A percentile compares a stretch with the other conserved stretches of the same genome.
phyloP scores from a whole-genome alignment of 768 basidiomycete genomes.

The Leccinum ochraceum region DNA sequence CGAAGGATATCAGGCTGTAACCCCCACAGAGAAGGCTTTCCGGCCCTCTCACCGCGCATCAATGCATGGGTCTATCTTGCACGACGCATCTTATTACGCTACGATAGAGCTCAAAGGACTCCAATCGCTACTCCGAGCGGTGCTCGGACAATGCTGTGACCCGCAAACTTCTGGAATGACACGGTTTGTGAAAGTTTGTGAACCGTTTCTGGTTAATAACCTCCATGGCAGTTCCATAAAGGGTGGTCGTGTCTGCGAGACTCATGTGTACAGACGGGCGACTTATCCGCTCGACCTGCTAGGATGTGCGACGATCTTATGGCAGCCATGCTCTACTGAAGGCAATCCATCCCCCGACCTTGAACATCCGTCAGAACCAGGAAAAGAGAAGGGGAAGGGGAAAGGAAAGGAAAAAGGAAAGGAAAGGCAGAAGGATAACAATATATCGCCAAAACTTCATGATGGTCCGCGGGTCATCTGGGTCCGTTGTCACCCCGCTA shows the following conservation, averaged over 20 bases:
- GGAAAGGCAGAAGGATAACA: constrained; percentile 32
- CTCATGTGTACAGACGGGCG: constrained; percentile 61
- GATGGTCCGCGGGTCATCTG: constrained; percentile 54
- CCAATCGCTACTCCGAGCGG: constrained; percentile 49
- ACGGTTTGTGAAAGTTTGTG: constrained; percentile 42
- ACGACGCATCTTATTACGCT: constrained; percentile 87
- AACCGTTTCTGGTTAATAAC: constrained; percentile 3
- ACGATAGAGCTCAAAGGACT: constrained; percentile 73
- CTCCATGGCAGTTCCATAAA: constrained; percentile 50
- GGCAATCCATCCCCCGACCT: background rate
- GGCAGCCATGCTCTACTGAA: constrained; percentile 48
- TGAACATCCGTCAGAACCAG: constrained; percentile 9
- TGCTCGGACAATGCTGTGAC: constrained; percentile 62
- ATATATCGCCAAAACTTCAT: constrained; percentile 5
- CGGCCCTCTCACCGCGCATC: constrained; percentile 91
- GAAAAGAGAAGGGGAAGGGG: constrained; percentile 7
- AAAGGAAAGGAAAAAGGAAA: constrained; percentile 31
- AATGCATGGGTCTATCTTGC: constrained; percentile 79
- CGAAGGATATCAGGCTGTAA: constrained; percentile 55
- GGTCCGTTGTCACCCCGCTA: constrained; percentile 78
- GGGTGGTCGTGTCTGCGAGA: constrained; percentile 68
- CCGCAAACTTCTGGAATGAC: constrained; percentile 64
- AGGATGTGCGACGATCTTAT: constrained; percentile 71
- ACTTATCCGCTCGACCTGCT: constrained; percentile 72
- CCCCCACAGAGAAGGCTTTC: constrained; percentile 90